Evolutionary conservation across 208 protist species (phyloP).

Genomic region (Wallacemonas sp.): DNA sequence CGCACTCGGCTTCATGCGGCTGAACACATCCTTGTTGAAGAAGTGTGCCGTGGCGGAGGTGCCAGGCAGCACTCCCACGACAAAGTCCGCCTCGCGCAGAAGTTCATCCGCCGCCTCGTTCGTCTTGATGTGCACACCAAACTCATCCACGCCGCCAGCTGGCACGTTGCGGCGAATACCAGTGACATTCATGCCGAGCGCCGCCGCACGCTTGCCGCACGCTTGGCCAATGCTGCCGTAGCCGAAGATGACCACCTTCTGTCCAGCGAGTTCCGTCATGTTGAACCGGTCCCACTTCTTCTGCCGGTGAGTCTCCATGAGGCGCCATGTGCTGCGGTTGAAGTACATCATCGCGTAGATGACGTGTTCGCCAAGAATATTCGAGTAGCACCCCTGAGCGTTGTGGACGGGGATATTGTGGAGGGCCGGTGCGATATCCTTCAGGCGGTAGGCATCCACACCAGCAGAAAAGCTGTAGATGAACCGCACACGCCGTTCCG

Average conservation of each 20-base stretch:
- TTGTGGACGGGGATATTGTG: conserved; percentile 66
- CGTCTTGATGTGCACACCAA: conserved; percentile 49
- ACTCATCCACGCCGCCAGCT: conserved; percentile 35
- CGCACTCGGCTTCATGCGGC: conserved; percentile 72
- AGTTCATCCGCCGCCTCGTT: conserved; percentile 47
- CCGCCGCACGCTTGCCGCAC: conserved; percentile 31
- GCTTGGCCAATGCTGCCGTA: conserved; percentile 82
- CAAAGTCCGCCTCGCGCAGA: conserved; percentile 75
- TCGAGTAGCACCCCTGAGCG: conserved; percentile 59
- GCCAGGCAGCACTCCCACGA: conserved; percentile 80
- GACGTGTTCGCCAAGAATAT: conserved; percentile 78
- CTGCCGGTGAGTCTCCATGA: conserved; percentile 37
- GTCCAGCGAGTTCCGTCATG: conserved; percentile 43
- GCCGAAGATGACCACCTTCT: conserved; percentile 78
- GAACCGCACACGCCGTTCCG: conserved; percentile 59
- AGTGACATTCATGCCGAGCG: conserved; percentile 75
- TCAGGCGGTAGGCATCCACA: conserved; percentile 59
- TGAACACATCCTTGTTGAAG: conserved; percentile 76
- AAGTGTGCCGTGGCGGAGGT: conserved; percentile 63
- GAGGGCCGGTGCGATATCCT: conserved; percentile 39
- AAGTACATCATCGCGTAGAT: conserved; percentile 84
- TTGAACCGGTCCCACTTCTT: conserved; percentile 81
- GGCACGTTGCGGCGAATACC: conserved; percentile 55
- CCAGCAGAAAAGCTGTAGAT: conserved; percentile 78
- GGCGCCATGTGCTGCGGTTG: conserved; percentile 71